These are phyloP conservation scores for Solanum hybrid DNA, from an alignment of 305 asterid species.

Conservation along the genomic window DNA sequence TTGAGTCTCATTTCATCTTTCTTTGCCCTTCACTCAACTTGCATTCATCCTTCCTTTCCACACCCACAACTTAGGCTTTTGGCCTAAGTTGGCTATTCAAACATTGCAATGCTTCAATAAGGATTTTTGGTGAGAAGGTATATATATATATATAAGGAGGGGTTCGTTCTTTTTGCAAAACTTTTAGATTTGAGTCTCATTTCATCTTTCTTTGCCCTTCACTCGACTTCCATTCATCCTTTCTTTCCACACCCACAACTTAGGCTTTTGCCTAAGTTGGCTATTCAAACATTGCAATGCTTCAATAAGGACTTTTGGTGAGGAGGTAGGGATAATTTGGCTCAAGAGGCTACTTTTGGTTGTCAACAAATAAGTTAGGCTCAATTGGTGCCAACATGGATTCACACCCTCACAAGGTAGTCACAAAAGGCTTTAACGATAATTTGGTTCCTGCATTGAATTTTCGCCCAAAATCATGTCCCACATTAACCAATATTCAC, in stretches of 20 bases:
- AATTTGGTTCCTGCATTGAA: no score
- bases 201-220: no score
- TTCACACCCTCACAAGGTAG: no score
- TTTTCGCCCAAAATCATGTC: no score
- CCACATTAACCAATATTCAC: no score
- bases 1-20: no score
- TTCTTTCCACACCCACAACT: background rate
- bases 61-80: background rate
- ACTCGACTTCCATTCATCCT: no score
- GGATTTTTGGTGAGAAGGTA: background rate
- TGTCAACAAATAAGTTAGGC: background rate
- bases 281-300: background rate
- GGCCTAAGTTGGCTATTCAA: background rate
- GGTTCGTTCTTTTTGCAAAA: background rate
- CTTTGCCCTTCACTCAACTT: background rate
- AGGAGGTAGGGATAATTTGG: no score
- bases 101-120: background rate
- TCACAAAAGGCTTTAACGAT: no score
- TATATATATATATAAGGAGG: background rate
- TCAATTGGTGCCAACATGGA: background rate
- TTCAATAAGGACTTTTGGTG: background rate
- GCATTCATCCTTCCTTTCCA: background rate
- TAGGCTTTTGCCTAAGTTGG: background rate
- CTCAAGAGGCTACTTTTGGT: no score
- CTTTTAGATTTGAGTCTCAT: background rate